These are phyloP conservation scores for Puccinia hordei DNA, from an alignment of 1,284 basidiomycete species.

Conservation along the genomic window DNA sequence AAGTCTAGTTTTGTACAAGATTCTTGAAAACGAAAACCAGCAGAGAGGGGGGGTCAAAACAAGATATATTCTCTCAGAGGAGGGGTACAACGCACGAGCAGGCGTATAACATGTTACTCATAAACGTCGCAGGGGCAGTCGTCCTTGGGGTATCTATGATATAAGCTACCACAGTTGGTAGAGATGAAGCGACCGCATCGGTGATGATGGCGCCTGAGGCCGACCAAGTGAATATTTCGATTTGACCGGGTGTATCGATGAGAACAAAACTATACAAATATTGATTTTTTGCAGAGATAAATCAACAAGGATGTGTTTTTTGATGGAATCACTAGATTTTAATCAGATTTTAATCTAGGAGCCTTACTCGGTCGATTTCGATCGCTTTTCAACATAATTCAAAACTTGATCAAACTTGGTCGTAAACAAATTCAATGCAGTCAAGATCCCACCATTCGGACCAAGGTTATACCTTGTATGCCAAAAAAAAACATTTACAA, in stretches of 20 bases:
- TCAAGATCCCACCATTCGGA: constrained; percentile 96
- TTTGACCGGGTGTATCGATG: constrained; percentile 96
- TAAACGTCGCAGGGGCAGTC: constrained; percentile 93
- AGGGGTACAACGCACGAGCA: constrained; percentile 71
- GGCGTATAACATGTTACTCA: constrained; percentile 99
- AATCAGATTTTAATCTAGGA: constrained; percentile 9
- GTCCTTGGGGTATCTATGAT: constrained; percentile 97
- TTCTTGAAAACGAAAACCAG: constrained; percentile 64
- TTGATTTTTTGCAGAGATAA: too few relatives aligned
- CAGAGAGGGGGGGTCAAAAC: neutral
- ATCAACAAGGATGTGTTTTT: too few relatives aligned
- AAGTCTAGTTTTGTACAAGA: constrained; percentile 95
- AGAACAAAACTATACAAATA: constrained; percentile 92
- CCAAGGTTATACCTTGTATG: constrained; percentile 92
- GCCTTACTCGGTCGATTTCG: constrained; percentile 76
- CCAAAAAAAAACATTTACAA: neutral
- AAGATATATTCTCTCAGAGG: constrained; percentile 11
- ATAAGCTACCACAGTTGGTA: constrained; percentile 94
- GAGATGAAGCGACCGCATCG: constrained; percentile 87
- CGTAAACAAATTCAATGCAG: constrained; percentile 94
- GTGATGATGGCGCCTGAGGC: constrained; percentile 98
- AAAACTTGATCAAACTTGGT: constrained; percentile 99
- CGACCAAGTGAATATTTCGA: constrained; percentile 99
- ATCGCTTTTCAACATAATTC: constrained; percentile 84
- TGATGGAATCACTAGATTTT: neutral